Conservation (phyloP, 2,329 filamentous ascomycete genomes). For the Spiromastix sp. region DNA sequence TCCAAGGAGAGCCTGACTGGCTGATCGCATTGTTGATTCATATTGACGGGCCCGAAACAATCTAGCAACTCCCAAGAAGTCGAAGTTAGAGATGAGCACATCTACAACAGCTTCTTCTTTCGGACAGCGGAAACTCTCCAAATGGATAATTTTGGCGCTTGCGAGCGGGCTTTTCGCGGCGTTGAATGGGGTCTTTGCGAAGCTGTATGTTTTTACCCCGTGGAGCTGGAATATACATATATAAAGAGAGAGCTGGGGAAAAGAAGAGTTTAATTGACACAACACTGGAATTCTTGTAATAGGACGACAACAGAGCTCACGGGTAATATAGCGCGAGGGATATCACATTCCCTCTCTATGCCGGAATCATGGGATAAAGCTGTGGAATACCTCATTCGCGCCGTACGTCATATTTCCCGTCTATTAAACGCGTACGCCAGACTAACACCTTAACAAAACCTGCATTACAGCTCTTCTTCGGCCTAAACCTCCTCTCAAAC, state of each 20-base stretch:
- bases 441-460: conserved; percentile 1
- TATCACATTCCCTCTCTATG: conserved; percentile 39
- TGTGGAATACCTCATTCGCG: conserved; percentile 42
- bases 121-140: no score
- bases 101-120: no score
- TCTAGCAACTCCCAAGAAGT: no score
- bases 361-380: conserved; percentile 19
- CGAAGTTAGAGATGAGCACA: no score
- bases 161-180: conserved; percentile 53
- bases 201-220: conserved; percentile 44
- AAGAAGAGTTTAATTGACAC: neutral
- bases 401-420: no score
- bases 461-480: conserved; percentile 44
- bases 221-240: neutral
- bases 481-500: conserved; percentile 52
- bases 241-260: neutral
- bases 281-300: neutral
- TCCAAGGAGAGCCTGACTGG: no score
- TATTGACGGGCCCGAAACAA: no score
- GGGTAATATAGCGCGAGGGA: conserved; percentile 37
- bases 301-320: conserved; percentile 54
- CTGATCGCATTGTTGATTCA: no score
- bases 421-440: no score
- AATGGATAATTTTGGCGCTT: conserved; percentile 47
- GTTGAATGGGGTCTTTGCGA: conserved; percentile 57